These are phyloP conservation scores for Tetrapisispora fleetii DNA, from an alignment of 805 yeast species.

Conservation along the genomic window DNA sequence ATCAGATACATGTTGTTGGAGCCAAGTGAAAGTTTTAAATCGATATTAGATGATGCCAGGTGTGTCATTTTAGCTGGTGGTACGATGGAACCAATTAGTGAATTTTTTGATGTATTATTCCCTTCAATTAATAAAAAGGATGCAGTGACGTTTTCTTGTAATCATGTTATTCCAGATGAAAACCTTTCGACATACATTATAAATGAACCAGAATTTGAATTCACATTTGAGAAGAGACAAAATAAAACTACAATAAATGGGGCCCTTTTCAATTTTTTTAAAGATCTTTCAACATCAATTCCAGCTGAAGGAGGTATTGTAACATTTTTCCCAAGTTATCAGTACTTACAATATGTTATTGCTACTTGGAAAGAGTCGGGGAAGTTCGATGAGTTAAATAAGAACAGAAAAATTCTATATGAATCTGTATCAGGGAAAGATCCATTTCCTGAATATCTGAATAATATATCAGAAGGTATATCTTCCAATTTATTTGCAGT, in stretches of 20 bases:
- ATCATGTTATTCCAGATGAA: slow-evolving; percentile 68
- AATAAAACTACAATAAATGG: slow-evolving; percentile 34
- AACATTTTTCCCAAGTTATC: slow-evolving; percentile 77
- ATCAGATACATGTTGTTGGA: slow-evolving; percentile 69
- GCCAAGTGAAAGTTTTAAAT: slow-evolving; percentile 61
- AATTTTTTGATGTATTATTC: slow-evolving; percentile 54
- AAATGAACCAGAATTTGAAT: slow-evolving; percentile 37
- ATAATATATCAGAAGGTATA: slow-evolving; percentile 26
- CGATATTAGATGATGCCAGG: slow-evolving; percentile 51
- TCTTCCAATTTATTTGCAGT: slow-evolving; percentile 75
- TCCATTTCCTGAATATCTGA: slow-evolving; percentile 43
- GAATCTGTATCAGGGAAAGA: slow-evolving; percentile 46
- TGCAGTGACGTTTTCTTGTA: slow-evolving; percentile 57
- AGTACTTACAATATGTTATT: slow-evolving; percentile 47
- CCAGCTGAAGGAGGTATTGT: slow-evolving; percentile 65
- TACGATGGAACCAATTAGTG: slow-evolving; percentile 84
- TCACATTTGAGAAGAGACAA: slow-evolving; percentile 59
- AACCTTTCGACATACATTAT: slow-evolving; percentile 57
- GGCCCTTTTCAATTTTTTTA: slow-evolving; percentile 34
- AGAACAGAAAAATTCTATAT: slow-evolving; percentile 39
- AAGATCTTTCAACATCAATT: slow-evolving; percentile 25
- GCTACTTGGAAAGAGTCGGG: slow-evolving; percentile 40
- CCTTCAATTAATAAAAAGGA: slow-evolving; percentile 40
- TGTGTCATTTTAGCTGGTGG: slow-evolving; percentile 87
- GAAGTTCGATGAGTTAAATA: slow-evolving; percentile 29